Evolutionary conservation across 371 early-diverging fungal species (phyloP).

Genomic region (Haplosporangium sp.): DNA sequence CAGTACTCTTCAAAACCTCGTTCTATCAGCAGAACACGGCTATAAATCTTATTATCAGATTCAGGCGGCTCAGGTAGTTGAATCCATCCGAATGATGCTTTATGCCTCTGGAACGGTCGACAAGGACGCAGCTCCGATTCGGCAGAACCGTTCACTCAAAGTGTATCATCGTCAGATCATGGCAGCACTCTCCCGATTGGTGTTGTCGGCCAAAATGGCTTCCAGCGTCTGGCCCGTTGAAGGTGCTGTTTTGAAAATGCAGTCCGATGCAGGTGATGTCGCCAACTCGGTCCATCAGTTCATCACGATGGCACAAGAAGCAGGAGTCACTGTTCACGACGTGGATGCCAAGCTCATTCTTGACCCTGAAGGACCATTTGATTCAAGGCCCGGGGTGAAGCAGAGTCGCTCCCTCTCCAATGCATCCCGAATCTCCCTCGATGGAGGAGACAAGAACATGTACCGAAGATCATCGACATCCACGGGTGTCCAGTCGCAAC

Average conservation of each 20-base stretch:
- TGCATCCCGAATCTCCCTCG: conserved; percentile 5
- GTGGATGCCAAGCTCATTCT: conserved; percentile 59
- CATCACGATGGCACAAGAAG: conserved; percentile 76
- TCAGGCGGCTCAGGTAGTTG: conserved; percentile 69
- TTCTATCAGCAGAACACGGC: conserved; percentile 72
- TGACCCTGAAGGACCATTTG: conserved; percentile 17
- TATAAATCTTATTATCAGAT: conserved; percentile 69
- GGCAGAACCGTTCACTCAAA: conserved; percentile 73
- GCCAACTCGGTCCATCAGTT: conserved; percentile 79
- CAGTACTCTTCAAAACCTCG: conserved; percentile 73
- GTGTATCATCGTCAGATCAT: conserved; percentile 84
- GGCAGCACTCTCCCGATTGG: conserved; percentile 82
- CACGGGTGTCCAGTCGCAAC: conserved; percentile 16
- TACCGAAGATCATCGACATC: conserved; percentile 14
- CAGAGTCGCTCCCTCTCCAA: conserved; percentile 11
- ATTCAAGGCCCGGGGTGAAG: conserved; percentile 12
- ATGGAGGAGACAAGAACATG: conserved; percentile 4
- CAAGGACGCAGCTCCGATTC: conserved; percentile 72
- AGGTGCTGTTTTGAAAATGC: conserved; percentile 74
- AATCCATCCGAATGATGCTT: conserved; percentile 87
- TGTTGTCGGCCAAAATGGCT: conserved; percentile 87
- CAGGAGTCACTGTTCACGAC: conserved; percentile 67
- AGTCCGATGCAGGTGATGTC: conserved; percentile 70
- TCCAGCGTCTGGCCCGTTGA: conserved; percentile 86
- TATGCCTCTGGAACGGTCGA: conserved; percentile 81